Conservation (phyloP, 139 green algal genomes). For the Coelastrella sp. region DNA sequence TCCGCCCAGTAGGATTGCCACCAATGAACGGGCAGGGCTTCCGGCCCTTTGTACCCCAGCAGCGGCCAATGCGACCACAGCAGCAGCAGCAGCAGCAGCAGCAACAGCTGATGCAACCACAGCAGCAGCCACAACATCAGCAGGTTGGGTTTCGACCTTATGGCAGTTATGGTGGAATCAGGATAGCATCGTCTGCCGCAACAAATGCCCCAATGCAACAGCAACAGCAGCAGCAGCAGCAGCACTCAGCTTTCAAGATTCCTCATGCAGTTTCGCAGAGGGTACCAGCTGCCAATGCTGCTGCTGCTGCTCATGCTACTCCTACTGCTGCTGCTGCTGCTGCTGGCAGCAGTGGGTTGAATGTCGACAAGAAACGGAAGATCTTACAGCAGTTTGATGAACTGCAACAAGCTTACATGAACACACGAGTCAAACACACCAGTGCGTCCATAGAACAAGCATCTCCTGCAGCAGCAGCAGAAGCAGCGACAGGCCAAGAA, state of each 20-base stretch:
- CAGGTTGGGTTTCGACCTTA: constrained; percentile 28
- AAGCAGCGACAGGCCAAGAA: not conserved
- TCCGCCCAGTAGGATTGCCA: not conserved
- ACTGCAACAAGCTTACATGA: constrained; percentile 79
- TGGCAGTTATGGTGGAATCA: not conserved
- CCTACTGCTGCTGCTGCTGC: not conserved
- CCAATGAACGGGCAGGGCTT: not conserved
- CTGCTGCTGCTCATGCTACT: not conserved
- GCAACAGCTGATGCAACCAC: not conserved
- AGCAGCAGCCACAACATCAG: constrained; percentile 38
- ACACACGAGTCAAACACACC: not conserved
- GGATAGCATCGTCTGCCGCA: not conserved
- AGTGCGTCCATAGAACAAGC: not conserved
- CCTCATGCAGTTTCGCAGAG: not conserved
- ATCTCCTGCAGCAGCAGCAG: not conserved
- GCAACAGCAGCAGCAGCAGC: constrained; percentile 48
- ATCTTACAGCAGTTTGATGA: constrained; percentile 80
- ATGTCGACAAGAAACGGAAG: constrained; percentile 65
- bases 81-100: constrained; percentile 42
- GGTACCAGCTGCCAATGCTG: not conserved
- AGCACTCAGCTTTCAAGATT: not conserved
- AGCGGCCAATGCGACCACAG: constrained; percentile 43
- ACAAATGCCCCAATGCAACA: too few species aligned
- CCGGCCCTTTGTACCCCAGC: not conserved
- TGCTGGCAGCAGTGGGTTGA: constrained; percentile 35